Evolutionary conservation across 2,329 filamentous ascomycete genomes (phyloP).

Genomic region (Fusarium metavorans): DNA sequence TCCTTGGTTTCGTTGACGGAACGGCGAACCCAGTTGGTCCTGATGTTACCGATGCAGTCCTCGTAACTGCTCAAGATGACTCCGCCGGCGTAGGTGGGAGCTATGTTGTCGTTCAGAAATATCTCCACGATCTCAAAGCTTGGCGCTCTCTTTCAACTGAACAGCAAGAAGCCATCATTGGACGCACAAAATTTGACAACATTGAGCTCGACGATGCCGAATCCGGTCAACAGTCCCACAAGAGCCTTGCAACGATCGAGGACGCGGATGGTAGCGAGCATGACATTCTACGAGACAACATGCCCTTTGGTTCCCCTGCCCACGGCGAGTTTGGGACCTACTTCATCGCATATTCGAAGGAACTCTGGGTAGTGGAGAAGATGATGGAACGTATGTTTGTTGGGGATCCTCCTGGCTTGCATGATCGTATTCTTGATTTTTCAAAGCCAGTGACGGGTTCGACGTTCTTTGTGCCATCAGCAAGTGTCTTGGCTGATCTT

Average conservation of each 20-base stretch:
- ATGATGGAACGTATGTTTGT: constrained; percentile 71
- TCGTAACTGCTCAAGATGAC: constrained; percentile 59
- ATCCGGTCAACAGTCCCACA: constrained; percentile 62
- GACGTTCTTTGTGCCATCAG: constrained; percentile 64
- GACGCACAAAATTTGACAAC: constrained; percentile 69
- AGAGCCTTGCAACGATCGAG: constrained; percentile 65
- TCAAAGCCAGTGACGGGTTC: constrained; percentile 64
- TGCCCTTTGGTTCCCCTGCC: constrained; percentile 69
- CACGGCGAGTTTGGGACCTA: constrained; percentile 67
- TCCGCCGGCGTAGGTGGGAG: constrained; percentile 58
- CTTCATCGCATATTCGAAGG: constrained; percentile 66
- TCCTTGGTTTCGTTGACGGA: constrained; percentile 71
- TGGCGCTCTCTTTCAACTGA: constrained; percentile 63
- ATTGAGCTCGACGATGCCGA: constrained; percentile 66
- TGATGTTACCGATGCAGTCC: constrained; percentile 55
- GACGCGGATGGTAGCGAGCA: constrained; percentile 63
- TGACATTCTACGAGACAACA: constrained; percentile 68
- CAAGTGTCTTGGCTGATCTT: constrained; percentile 21
- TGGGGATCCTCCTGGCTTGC: constrained; percentile 63
- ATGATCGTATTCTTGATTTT: constrained; percentile 68
- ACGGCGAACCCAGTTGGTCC: constrained; percentile 68
- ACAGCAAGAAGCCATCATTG: constrained; percentile 67
- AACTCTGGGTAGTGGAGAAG: constrained; percentile 68
- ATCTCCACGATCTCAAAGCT: constrained; percentile 62
- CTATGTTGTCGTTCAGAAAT: constrained; percentile 71